A percentile compares a stretch with the other conserved stretches of the same genome.
phyloP scores from a whole-genome alignment of 2,329 filamentous ascomycete genomes.

The Aureobasidium pullulans region DNA sequence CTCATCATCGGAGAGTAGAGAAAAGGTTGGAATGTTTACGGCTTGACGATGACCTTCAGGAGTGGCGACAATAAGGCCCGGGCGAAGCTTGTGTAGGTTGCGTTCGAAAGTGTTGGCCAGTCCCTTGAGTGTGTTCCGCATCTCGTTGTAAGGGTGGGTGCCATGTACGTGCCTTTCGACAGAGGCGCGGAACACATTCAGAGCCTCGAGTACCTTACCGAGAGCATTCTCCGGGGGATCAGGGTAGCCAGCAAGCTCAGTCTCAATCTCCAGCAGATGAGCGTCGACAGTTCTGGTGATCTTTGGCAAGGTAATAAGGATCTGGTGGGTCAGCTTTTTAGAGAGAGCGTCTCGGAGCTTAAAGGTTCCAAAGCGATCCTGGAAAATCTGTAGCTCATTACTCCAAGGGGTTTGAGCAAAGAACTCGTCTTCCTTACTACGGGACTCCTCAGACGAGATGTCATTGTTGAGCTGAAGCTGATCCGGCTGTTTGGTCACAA shows the following conservation, averaged over 20 bases:
- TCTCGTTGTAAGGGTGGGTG: conserved; percentile 32
- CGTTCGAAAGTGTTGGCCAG: conserved; percentile 40
- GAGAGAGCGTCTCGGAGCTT: conserved; percentile 45
- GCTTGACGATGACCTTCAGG: conserved; percentile 18
- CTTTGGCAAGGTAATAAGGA: conserved; percentile 32
- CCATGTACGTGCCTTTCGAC: conserved; percentile 51
- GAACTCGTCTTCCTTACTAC: conserved; percentile 43
- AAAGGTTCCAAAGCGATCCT: conserved; percentile 44
- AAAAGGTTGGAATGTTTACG: conserved; percentile 8
- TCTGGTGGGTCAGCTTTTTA: conserved; percentile 40
- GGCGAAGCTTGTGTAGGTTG: conserved; percentile 26
- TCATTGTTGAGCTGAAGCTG: conserved; percentile 42
- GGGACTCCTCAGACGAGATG: conserved; percentile 41
- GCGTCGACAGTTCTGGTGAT: conserved; percentile 39
- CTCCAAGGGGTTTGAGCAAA: conserved; percentile 45
- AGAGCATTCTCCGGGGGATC: conserved; percentile 58
- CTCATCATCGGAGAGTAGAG: conserved; percentile 19
- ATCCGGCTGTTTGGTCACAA: conserved; percentile 60
- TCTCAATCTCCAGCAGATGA: conserved; percentile 46
- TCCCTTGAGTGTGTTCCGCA: conserved; percentile 37
- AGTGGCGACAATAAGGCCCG: conserved; percentile 20
- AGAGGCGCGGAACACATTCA: conserved; percentile 50
- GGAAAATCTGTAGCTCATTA: conserved; percentile 31
- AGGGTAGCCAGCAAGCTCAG: conserved; percentile 52
- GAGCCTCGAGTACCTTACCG: conserved; percentile 54